Conservation (phyloP, 108 stramenopile species). For the Aureococcus anophagefferens region DNA sequence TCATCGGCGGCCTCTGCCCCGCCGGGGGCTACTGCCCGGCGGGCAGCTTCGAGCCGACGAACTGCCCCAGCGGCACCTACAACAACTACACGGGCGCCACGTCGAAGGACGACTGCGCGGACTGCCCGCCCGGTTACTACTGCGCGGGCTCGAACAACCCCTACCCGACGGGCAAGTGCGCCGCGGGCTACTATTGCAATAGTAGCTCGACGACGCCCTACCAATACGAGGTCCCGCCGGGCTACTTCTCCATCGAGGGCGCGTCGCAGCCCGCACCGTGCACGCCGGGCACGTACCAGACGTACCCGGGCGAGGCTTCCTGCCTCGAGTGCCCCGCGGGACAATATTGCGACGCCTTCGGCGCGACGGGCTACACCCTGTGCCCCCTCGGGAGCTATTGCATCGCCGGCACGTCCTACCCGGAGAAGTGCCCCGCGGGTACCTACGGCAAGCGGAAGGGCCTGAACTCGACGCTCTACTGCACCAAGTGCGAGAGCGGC, state of each 20-base stretch:
- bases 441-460: constrained; percentile 23
- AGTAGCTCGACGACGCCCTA: no score
- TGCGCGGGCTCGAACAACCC: constrained; percentile 34
- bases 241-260: constrained; percentile 13
- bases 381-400: constrained; percentile 25
- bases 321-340: constrained; percentile 21
- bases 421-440: constrained; percentile 13
- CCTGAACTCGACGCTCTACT: constrained; percentile 3
- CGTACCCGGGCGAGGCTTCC: constrained; percentile 1
- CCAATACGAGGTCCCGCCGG: constrained; percentile 22
- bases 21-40: constrained; percentile 23
- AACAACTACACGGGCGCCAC: constrained; percentile 24
- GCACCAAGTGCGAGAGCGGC: constrained; percentile 15
- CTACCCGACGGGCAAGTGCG: constrained; percentile 21
- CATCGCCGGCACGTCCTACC: constrained; percentile 20
- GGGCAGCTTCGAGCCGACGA: constrained; percentile 2
- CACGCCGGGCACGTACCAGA: constrained; percentile 19
- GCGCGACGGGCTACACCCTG: background rate
- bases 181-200: constrained; percentile 32
- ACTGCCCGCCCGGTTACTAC: constrained; percentile 39
- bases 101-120: constrained; percentile 22
- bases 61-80: constrained; percentile 20
- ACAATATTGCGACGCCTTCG: background rate
- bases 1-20: constrained; percentile 22
- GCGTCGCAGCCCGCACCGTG: constrained; percentile 14